Percentiles rank a stretch among this genome's conserved stretches.
phyloP scores from a whole-genome alignment of 371 early-diverging fungal species.

The Mucor racemosus region DNA sequence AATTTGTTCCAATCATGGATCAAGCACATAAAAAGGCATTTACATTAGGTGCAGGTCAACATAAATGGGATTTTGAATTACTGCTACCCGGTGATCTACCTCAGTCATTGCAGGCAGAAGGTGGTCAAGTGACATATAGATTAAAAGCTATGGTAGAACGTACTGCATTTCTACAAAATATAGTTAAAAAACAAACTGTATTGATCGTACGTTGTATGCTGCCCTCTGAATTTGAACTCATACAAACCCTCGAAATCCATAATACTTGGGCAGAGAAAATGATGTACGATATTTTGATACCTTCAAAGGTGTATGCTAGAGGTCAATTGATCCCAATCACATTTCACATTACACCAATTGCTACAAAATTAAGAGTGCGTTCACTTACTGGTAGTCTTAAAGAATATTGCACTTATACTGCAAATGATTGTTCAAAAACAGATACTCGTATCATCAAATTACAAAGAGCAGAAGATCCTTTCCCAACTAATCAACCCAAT shows the following conservation, averaged over 20 bases:
- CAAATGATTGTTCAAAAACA: constrained; percentile 42
- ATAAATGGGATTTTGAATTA: constrained; percentile 45
- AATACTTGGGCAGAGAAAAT: constrained; percentile 53
- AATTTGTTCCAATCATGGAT: constrained; percentile 32
- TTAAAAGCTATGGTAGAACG: constrained; percentile 49
- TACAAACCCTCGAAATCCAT: constrained; percentile 43
- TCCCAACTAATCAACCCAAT: constrained; percentile 8
- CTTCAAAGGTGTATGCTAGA: constrained; percentile 44
- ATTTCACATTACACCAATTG: constrained; percentile 47
- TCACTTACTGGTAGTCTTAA: constrained; percentile 38
- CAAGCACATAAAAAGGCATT: constrained; percentile 25
- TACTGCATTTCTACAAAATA: constrained; percentile 44
- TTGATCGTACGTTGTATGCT: constrained; percentile 39
- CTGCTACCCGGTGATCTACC: constrained; percentile 49
- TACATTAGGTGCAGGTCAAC: constrained; percentile 39
- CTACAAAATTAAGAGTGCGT: constrained; percentile 31
- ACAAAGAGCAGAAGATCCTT: constrained; percentile 30
- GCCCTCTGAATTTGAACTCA: constrained; percentile 40
- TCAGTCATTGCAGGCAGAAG: constrained; percentile 47
- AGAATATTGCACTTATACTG: constrained; percentile 48
- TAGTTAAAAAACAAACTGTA: constrained; percentile 34
- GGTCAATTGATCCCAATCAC: constrained; percentile 42
- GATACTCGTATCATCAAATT: constrained; percentile 38
- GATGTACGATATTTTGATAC: constrained; percentile 45
- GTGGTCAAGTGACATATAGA: constrained; percentile 43